Base-by-base conservation (phyloP, 2,329 filamentous ascomycete species). In the Colletotrichum salicis region DNA sequence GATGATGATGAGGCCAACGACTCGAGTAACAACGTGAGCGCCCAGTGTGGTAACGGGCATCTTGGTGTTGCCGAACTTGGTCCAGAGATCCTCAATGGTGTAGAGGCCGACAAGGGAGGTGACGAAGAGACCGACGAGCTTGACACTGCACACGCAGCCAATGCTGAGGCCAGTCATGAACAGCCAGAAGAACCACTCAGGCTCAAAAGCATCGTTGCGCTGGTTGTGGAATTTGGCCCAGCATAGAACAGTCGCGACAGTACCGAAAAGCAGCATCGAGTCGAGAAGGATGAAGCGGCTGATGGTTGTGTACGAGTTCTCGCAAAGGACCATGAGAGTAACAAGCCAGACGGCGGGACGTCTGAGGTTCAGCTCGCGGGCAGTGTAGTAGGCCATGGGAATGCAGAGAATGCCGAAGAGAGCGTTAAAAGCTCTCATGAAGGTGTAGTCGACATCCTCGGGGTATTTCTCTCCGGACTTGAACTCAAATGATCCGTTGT, bases 401-500 rank as follows among this genome's bases (percentile, higher is more conserved):
- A 99, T 91, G 80, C 94, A 98, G 72, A 96, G 87, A 73, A 95
- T 96, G 72, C 96, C 96, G 81, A 98, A 99, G 74, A 94, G 90
- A 75, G 96, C 93, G 82, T 98, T 99, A 89, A 99, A 99, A 73
- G 96, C 89, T 77, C 96, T 94, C 97, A 99, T 99, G 80, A 97
- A 97, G 77, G 95, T 97, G 83, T 97, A 99, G 86, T 99, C 93
- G 80, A 99, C 88, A 79, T 98, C 94, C 76, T 92, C 90, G 12
- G 96, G 96, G 81, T 99, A 99, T 66, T 90, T 95, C 80, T 98
- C 96, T 81, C 96, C 96, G 65, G 96, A 98, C 84, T 99, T 99
- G 89, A 99, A 99, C 80, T 99, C 96, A 84, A 99, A 99, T 4
- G 96, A 97, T 70, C 96, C 96, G 86, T 99, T 99, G 87, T 99